Percentiles rank a stretch among this genome's conserved stretches.
Evolutionary conservation across 805 yeast genomes (phyloP).

Genomic region (Wickerhamiella azyma): DNA sequence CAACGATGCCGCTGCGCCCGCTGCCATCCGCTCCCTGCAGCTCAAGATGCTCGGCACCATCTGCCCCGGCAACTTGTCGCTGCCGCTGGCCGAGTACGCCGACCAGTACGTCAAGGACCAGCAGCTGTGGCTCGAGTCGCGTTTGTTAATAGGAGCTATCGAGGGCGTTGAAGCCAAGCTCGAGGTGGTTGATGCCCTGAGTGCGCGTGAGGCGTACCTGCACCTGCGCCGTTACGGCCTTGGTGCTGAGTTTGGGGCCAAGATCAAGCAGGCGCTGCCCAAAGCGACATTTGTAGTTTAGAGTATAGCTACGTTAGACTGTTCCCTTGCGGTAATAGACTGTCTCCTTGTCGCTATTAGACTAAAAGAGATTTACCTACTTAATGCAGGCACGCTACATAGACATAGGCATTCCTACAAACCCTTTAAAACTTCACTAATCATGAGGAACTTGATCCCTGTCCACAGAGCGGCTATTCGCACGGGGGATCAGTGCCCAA

Average conservation of each 20-base stretch:
- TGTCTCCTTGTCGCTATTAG: too few relatives aligned
- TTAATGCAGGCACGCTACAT: too few relatives aligned
- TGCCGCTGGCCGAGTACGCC: conserved; percentile 16
- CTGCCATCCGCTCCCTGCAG: conserved; percentile 29
- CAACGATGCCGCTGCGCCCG: conserved; percentile 30
- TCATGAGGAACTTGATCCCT: conserved; percentile 12
- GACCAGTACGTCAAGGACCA: conserved; percentile 17
- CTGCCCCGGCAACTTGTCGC: conserved; percentile 17
- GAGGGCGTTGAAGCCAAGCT: conserved; percentile 13
- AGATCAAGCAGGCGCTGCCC: conserved; percentile 14
- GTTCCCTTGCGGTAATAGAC: too few relatives aligned
- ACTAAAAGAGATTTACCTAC: too few relatives aligned
- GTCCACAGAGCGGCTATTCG: conserved; percentile 10
- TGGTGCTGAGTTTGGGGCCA: conserved; percentile 10
- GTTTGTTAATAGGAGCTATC: conserved; percentile 6
- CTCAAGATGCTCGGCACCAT: conserved; percentile 19
- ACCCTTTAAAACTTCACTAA: neutral
- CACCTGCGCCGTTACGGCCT: conserved; percentile 12
- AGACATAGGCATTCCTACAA: neutral
- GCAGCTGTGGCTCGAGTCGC: conserved; percentile 21
- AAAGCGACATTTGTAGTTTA: conserved; percentile 7
- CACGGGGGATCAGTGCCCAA: conserved; percentile 9
- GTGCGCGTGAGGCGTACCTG: conserved; percentile 9
- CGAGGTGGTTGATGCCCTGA: neutral
- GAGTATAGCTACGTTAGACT: neutral